phyloP scores from a whole-genome alignment of 2,329 filamentous ascomycete species.

The Biscogniauxia mediterranea region DNA sequence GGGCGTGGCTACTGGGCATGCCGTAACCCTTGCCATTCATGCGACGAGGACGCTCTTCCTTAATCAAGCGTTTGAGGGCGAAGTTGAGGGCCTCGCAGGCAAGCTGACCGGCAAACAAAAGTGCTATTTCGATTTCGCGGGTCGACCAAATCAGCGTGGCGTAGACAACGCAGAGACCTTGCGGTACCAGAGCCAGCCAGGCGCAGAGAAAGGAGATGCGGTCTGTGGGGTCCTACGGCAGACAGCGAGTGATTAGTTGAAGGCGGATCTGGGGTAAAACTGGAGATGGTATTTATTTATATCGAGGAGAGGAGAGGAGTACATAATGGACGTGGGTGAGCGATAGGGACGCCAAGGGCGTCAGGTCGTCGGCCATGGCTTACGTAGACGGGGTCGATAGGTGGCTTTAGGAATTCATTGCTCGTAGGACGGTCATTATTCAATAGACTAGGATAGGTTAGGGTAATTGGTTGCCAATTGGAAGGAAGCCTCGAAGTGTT shows the following conservation, averaged over 20 bases:
- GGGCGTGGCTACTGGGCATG: slow-evolving; percentile 92
- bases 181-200: slow-evolving; percentile 90
- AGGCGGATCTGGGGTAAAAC: slow-evolving; percentile 1
- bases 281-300: background rate
- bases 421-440: background rate
- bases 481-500: background rate
- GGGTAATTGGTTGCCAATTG: background rate
- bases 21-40: slow-evolving; percentile 92
- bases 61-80: slow-evolving; percentile 82
- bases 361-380: slow-evolving; percentile 41
- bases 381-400: background rate
- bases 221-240: slow-evolving; percentile 75
- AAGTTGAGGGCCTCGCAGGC: slow-evolving; percentile 91
- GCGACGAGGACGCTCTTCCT: slow-evolving; percentile 83
- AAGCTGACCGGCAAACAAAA: slow-evolving; percentile 92
- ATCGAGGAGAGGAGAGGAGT: slow-evolving; percentile 32
- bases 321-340: slow-evolving; percentile 97
- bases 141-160: slow-evolving; percentile 87
- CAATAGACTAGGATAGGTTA: too few relatives aligned
- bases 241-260: slow-evolving; percentile 1
- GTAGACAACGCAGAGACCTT: slow-evolving; percentile 87
- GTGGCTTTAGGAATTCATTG: slow-evolving; percentile 12
- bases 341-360: slow-evolving; percentile 80
- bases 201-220: slow-evolving; percentile 83
- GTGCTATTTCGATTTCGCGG: slow-evolving; percentile 81